phyloP scores from a whole-genome alignment of 164 flowering plant species.

The Buxus sempervirens region DNA sequence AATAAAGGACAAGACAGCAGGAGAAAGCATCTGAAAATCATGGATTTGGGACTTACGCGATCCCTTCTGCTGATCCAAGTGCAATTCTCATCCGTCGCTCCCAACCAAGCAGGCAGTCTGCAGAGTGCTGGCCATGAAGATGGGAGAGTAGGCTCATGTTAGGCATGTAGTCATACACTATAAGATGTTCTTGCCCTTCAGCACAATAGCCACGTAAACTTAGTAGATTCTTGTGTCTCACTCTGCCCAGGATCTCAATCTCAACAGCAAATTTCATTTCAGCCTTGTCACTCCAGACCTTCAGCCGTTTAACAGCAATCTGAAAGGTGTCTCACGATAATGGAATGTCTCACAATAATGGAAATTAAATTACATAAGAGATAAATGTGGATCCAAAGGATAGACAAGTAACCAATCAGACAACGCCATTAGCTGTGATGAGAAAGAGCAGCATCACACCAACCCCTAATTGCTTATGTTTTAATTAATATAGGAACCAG shows the following conservation, averaged over 20 bases:
- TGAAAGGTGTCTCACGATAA: conserved; percentile 25
- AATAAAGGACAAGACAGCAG: neutral
- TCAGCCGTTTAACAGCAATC: conserved; percentile 92
- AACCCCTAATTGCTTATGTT: no score
- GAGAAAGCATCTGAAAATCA: neutral
- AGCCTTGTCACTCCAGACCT: conserved; percentile 90
- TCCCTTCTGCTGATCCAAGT: conserved; percentile 89
- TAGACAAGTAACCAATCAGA: neutral
- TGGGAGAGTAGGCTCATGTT: conserved; percentile 83
- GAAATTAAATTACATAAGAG: conserved; percentile 1
- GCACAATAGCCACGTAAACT: conserved; percentile 90
- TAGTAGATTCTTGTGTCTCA: conserved; percentile 80
- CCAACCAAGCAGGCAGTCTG: conserved; percentile 89
- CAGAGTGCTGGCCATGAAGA: conserved; percentile 85
- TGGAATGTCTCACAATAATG: conserved; percentile 6
- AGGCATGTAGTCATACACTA: conserved; percentile 90
- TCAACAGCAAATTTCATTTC: conserved; percentile 87
- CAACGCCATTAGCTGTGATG: no score
- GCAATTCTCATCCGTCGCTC: conserved; percentile 71
- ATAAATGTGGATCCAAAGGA: neutral
- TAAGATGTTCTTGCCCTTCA: conserved; percentile 89
- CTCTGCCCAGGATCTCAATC: conserved; percentile 81
- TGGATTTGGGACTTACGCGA: conserved; percentile 47
- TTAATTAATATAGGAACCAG: no score
- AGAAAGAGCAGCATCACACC: no score